Percentiles rank a stretch among this genome's conserved stretches.
These are phyloP conservation scores for Theileria sp. DNA, from an alignment of 169 alveolate genomes.

Conservation along the genomic window DNA sequence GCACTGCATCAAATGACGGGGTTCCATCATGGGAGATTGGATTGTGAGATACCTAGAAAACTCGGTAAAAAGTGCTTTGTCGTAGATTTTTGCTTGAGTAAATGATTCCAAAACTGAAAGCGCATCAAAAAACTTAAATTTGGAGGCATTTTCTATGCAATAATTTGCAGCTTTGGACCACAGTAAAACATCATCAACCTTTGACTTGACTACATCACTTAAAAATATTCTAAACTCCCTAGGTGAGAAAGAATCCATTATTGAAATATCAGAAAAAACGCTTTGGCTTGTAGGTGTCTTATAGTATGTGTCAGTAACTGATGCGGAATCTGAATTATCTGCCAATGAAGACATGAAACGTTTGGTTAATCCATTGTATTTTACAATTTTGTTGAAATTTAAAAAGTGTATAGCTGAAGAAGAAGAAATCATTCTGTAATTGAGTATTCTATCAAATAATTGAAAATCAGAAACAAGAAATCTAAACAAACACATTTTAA, in stretches of 20 bases:
- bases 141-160: slow-evolving; percentile 59
- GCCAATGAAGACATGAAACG: background rate
- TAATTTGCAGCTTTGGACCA: slow-evolving; percentile 73
- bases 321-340: background rate
- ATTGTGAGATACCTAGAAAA: slow-evolving; percentile 66
- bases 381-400: background rate
- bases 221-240: slow-evolving; percentile 69
- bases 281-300: slow-evolving; percentile 45
- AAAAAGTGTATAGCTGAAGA: background rate
- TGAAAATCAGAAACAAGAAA: background rate
- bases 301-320: slow-evolving; percentile 1
- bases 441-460: no score
- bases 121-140: slow-evolving; percentile 75
- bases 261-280: slow-evolving; percentile 58
- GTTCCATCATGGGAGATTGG: slow-evolving; percentile 69
- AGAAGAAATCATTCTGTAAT: background rate
- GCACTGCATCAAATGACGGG: slow-evolving; percentile 64
- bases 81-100: slow-evolving; percentile 64
- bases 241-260: slow-evolving; percentile 63
- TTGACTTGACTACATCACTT: slow-evolving; percentile 59
- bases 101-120: slow-evolving; percentile 65
- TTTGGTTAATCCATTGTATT: background rate
- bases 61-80: slow-evolving; percentile 52
- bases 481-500: background rate
- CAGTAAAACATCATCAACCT: slow-evolving; percentile 60